Percentiles rank a stretch among this genome's conserved stretches.
Evolutionary conservation across 192 early-diverging fungal species (phyloP).

Genomic region (Thamnidium elegans): DNA sequence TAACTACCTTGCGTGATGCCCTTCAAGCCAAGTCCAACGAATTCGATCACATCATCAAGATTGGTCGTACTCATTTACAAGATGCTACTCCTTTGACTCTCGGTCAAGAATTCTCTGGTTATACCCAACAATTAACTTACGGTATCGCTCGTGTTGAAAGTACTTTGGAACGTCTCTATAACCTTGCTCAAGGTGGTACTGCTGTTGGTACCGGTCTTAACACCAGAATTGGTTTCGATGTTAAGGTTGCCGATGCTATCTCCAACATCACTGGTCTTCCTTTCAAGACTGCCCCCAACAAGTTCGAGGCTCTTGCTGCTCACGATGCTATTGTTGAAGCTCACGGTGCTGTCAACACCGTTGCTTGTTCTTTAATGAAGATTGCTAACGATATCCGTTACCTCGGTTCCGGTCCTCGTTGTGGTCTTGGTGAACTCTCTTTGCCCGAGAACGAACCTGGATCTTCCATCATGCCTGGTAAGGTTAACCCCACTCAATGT

Average conservation of each 20-base stretch:
- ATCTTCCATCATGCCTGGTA: constrained; percentile 99
- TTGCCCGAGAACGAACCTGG: constrained; percentile 99
- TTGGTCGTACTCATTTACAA: constrained; percentile 97
- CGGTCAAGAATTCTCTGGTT: constrained; percentile 99
- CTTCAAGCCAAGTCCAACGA: constrained; percentile 74
- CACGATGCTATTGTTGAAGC: constrained; percentile 99
- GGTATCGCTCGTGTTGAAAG: constrained; percentile 85
- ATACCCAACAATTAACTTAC: constrained; percentile 85
- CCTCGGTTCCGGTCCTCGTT: constrained; percentile 95
- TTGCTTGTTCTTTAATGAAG: constrained; percentile 97
- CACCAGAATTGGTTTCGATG: constrained; percentile 90
- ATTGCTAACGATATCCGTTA: constrained; percentile 99
- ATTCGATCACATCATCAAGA: constrained; percentile 96
- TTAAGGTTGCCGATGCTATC: constrained; percentile 86
- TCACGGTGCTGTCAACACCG: constrained; percentile 89
- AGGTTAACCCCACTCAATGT: constrained; percentile 99
- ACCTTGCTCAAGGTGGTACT: constrained; percentile 96
- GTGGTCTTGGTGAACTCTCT: constrained; percentile 93
- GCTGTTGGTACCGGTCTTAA: constrained; percentile 98
- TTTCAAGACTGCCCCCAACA: constrained; percentile 97
- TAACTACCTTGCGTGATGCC: constrained; percentile 77
- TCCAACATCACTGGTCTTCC: constrained; percentile 82
- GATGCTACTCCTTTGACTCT: constrained; percentile 98
- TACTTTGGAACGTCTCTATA: constrained; percentile 80
- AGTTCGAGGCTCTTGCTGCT: constrained; percentile 98